phyloP scores from a whole-genome alignment of 331 rosid species.

The Quercus tomentella region DNA sequence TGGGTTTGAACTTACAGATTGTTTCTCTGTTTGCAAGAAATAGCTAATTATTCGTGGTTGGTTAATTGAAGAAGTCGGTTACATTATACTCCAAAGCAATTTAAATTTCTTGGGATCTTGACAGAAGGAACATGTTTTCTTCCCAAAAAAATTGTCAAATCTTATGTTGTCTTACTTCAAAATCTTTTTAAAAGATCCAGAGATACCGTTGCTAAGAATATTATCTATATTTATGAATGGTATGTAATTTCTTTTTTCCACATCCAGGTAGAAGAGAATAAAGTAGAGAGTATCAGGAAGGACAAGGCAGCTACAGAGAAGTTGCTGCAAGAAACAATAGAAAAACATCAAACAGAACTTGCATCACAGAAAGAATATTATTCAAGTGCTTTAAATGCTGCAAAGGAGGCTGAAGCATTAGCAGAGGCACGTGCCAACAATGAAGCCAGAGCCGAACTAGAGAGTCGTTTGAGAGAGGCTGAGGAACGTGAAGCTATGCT shows the following conservation, averaged over 20 bases:
- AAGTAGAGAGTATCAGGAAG: conserved; percentile 90
- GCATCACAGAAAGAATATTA: conserved; percentile 83
- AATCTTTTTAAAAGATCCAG: background rate
- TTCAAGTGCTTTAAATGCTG: conserved; percentile 79
- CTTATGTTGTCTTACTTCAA: background rate
- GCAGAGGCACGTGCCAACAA: conserved; percentile 88
- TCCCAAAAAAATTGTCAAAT: too few species aligned
- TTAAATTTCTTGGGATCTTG: background rate
- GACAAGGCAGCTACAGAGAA: conserved; percentile 95
- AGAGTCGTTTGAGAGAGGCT: conserved; percentile 78
- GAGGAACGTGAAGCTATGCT: conserved; percentile 96
- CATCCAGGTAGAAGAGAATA: conserved; percentile 89
- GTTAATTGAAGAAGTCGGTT: background rate
- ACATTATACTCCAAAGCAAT: background rate
- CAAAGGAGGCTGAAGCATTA: conserved; percentile 93
- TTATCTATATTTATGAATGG: background rate
- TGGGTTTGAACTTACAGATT: background rate
- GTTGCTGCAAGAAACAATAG: conserved; percentile 90
- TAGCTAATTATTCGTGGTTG: background rate
- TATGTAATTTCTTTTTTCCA: conserved; percentile 9
- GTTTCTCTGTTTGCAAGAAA: background rate
- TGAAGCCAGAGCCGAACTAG: conserved; percentile 94
- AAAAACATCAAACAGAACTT: conserved; percentile 87
- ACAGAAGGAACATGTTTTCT: background rate
- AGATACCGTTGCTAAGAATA: background rate